phyloP scores from a whole-genome alignment of 805 yeast species.

The Pichia ethanolica region DNA sequence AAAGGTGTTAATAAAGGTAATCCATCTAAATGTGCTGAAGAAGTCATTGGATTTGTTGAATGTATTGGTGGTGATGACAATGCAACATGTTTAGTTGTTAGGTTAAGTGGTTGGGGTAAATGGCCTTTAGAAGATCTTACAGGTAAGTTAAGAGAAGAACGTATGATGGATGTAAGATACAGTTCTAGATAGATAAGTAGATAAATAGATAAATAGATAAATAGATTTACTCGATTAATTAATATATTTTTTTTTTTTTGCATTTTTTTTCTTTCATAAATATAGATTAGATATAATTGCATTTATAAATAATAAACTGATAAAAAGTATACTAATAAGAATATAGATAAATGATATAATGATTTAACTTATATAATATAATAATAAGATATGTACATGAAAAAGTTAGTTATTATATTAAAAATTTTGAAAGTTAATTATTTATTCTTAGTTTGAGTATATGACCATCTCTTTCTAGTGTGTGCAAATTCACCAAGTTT shows the following conservation, averaged over 20 bases:
- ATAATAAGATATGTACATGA: no score
- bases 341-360: no score
- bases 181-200: not conserved
- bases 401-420: not conserved
- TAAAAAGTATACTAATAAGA: no score
- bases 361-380: no score
- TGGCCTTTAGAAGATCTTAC: constrained; percentile 86
- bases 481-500: constrained; percentile 94
- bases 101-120: constrained; percentile 87
- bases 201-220: not conserved
- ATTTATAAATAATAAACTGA: not conserved
- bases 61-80: constrained; percentile 90
- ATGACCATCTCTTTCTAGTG: constrained; percentile 81
- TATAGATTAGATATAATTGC: not conserved
- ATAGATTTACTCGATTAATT: not conserved
- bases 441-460: constrained; percentile 69
- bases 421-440: constrained; percentile 6
- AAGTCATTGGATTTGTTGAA: constrained; percentile 75
- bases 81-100: constrained; percentile 81
- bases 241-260: no score
- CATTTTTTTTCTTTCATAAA: no score
- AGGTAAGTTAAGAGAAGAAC: constrained; percentile 70
- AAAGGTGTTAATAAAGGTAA: constrained; percentile 65
- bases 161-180: constrained; percentile 25
- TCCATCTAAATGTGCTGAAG: constrained; percentile 81